Conservation (phyloP, 352 stramenopile species). For the Globisporangium viniferum region DNA sequence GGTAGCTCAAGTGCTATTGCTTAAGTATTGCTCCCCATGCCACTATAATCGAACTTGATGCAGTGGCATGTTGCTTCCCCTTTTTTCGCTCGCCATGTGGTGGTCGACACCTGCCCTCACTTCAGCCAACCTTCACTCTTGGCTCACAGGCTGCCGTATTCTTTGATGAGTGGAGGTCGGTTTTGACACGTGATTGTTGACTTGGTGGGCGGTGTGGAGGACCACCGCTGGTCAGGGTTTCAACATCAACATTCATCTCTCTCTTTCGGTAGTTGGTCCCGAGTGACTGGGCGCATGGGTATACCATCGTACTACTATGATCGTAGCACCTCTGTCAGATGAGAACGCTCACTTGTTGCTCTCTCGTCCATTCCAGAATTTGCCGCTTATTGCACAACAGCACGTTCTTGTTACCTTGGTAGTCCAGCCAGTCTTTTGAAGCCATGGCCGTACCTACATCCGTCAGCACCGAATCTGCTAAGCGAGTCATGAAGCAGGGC, state of each 20-base stretch:
- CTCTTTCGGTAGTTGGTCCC: background rate
- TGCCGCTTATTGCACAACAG: no score
- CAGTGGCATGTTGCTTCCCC: background rate
- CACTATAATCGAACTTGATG: background rate
- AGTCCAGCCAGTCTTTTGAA: no score
- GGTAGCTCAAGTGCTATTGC: background rate
- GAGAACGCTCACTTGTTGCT: background rate
- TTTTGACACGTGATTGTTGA: background rate
- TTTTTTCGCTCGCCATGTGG: background rate
- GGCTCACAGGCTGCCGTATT: background rate
- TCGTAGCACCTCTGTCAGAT: background rate
- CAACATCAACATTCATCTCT: background rate
- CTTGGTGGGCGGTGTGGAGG: background rate
- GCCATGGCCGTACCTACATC: conserved; percentile 8
- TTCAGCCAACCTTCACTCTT: background rate
- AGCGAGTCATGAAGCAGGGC: conserved; percentile 35
- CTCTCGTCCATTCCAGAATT: background rate
- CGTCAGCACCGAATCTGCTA: conserved; percentile 16
- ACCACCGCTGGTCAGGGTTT: background rate
- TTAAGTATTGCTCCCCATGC: background rate
- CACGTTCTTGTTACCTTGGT: no score
- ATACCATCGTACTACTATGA: background rate
- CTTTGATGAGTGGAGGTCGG: background rate
- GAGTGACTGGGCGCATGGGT: background rate
- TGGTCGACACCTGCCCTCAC: background rate